Percentiles rank a stretch among this genome's conserved stretches.
phyloP scores from a whole-genome alignment of 73 alveolate genomes.

The Tetrahymena malaccensis region DNA sequence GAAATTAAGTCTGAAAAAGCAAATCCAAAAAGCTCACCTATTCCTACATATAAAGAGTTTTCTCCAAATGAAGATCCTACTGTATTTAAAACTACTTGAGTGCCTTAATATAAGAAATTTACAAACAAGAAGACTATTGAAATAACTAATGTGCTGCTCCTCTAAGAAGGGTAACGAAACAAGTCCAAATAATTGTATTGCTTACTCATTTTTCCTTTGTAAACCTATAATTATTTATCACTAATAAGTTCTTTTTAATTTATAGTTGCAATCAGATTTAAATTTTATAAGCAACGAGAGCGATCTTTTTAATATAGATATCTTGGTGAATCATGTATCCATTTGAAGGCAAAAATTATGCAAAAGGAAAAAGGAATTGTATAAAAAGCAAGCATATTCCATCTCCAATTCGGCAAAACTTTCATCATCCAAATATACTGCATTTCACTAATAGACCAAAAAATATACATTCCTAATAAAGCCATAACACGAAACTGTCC shows the following conservation, averaged over 20 bases:
- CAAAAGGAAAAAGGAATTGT: neutral
- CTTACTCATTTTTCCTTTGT: neutral
- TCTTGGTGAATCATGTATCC: neutral
- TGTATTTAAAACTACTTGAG: neutral
- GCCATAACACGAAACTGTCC: neutral
- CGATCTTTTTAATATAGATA: neutral
- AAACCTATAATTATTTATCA: neutral
- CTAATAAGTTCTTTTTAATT: neutral
- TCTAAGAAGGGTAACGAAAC: neutral
- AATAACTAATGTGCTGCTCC: neutral
- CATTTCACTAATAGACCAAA: neutral
- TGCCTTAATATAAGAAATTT: neutral
- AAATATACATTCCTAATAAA: neutral
- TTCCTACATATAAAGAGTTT: neutral
- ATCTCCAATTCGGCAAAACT: neutral
- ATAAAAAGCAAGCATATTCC: neutral
- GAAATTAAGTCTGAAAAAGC: neutral
- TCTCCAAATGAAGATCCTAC: neutral
- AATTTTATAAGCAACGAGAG: neutral
- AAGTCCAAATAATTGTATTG: neutral
- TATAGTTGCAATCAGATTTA: neutral
- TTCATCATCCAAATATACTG: neutral
- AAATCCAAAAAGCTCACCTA: neutral
- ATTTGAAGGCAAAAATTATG: neutral
- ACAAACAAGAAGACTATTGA: neutral